A percentile compares a stretch with the other conserved stretches of the same genome.
Evolutionary conservation across 805 yeast species (phyloP).

Genomic region (Teunomyces lycoperdinae): DNA sequence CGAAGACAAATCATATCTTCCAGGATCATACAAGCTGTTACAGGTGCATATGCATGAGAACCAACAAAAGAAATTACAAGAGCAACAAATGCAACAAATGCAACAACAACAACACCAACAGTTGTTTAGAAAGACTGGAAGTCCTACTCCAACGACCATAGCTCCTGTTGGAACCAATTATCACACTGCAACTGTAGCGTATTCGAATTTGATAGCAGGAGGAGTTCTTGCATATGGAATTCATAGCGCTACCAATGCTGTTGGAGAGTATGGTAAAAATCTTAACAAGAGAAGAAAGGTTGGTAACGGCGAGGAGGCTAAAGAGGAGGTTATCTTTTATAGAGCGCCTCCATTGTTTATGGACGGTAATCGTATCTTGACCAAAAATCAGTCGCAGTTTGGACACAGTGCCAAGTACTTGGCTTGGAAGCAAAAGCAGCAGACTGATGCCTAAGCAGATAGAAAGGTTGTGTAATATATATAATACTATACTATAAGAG

Average conservation of each 20-base stretch:
- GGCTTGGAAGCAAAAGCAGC: slow-evolving; percentile 33
- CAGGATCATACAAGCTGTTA: slow-evolving; percentile 15
- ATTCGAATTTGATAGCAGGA: slow-evolving; percentile 36
- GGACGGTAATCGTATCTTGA: slow-evolving; percentile 13
- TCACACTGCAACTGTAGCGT: slow-evolving; percentile 32
- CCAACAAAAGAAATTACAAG: slow-evolving; percentile 12
- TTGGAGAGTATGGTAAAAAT: slow-evolving; percentile 18
- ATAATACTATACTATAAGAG: neutral
- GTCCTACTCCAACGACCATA: slow-evolving; percentile 11
- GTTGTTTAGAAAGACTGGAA: slow-evolving; percentile 9
- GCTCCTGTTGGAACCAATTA: slow-evolving; percentile 15
- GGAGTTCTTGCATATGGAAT: slow-evolving; percentile 37
- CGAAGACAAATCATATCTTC: slow-evolving; percentile 5
- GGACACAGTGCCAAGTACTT: slow-evolving; percentile 77
- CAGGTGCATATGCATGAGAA: slow-evolving; percentile 14
- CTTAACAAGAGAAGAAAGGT: slow-evolving; percentile 24
- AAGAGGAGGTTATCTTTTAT: slow-evolving; percentile 52
- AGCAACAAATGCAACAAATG: slow-evolving; percentile 13
- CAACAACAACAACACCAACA: slow-evolving; percentile 18
- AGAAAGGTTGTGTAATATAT: slow-evolving; percentile 4
- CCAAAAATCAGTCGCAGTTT: slow-evolving; percentile 39
- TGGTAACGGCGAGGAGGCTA: slow-evolving; percentile 7
- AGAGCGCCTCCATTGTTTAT: slow-evolving; percentile 61
- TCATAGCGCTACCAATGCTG: slow-evolving; percentile 14
- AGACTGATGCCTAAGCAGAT: neutral